These are phyloP conservation scores for Tetrapyrgos nigripes DNA, from an alignment of 1,284 basidiomycete genomes.

Conservation along the genomic window DNA sequence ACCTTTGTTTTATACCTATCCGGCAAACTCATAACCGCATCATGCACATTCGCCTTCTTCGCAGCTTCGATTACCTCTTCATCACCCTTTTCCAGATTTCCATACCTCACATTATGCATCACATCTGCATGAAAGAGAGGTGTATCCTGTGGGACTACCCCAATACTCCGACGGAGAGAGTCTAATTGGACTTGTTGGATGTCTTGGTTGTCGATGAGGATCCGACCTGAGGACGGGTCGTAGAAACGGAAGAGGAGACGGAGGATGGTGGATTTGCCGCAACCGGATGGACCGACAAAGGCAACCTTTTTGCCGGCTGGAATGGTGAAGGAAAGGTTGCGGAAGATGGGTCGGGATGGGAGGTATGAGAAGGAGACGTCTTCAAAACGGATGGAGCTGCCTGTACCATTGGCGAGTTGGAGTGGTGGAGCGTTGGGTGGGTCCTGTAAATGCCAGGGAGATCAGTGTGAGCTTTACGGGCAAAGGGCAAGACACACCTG, in stretches of 20 bases:
- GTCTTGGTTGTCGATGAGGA: not conserved
- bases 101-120: not conserved
- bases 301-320: constrained; percentile 66
- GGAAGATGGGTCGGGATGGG: constrained; percentile 77
- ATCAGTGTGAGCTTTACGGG: no score
- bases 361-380: constrained; percentile 87
- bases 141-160: not conserved
- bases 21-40: not conserved
- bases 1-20: not conserved
- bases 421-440: constrained; percentile 73
- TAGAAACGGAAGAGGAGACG: not conserved
- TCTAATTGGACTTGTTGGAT: not conserved
- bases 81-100: not conserved
- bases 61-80: not conserved
- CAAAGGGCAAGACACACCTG: constrained; percentile 61
- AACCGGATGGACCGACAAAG: not conserved
- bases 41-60: not conserved
- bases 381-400: constrained; percentile 77
- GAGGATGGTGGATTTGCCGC: not conserved
- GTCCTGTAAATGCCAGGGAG: constrained; percentile 54
- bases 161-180: not conserved
- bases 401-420: constrained; percentile 52
- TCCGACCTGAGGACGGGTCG: not conserved
- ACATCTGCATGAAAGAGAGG: not conserved
- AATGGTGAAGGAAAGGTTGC: constrained; percentile 74